phyloP scores from a whole-genome alignment of 345 rosid genomes.

The Syzygium grande region DNA sequence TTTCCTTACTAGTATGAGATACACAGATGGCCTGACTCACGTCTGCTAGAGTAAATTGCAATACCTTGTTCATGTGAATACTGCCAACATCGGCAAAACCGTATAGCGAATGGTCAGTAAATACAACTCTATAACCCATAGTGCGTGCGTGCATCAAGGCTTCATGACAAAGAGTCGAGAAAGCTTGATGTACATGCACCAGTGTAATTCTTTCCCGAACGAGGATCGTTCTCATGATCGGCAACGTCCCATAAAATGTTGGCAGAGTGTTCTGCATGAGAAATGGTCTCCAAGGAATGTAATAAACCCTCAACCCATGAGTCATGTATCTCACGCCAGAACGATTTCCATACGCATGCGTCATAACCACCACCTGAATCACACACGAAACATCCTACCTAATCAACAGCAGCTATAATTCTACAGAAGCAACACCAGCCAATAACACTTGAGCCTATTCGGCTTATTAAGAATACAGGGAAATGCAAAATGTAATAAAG shows the following conservation, averaged over 20 bases:
- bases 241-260: conserved; percentile 71
- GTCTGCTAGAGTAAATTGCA: conserved; percentile 91
- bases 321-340: conserved; percentile 88
- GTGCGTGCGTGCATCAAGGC: conserved; percentile 93
- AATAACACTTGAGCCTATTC: neutral
- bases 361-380: conserved; percentile 85
- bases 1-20: conserved; percentile 96
- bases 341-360: conserved; percentile 91
- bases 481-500: neutral
- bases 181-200: conserved; percentile 97
- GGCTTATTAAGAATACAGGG: neutral
- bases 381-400: neutral
- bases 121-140: conserved; percentile 85
- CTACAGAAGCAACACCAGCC: neutral
- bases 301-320: conserved; percentile 84
- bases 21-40: conserved; percentile 94
- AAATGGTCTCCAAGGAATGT: conserved; percentile 85
- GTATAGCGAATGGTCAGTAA: conserved; percentile 89
- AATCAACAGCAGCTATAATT: neutral
- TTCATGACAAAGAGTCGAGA: conserved; percentile 95
- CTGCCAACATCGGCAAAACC: conserved; percentile 97
- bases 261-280: conserved; percentile 82
- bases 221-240: conserved; percentile 74
- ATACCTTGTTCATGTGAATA: conserved; percentile 93
- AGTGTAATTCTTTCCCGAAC: conserved; percentile 68